Evolutionary conservation across 2,329 filamentous ascomycete species (phyloP).

Genomic region (Stachybotrys elegans): DNA sequence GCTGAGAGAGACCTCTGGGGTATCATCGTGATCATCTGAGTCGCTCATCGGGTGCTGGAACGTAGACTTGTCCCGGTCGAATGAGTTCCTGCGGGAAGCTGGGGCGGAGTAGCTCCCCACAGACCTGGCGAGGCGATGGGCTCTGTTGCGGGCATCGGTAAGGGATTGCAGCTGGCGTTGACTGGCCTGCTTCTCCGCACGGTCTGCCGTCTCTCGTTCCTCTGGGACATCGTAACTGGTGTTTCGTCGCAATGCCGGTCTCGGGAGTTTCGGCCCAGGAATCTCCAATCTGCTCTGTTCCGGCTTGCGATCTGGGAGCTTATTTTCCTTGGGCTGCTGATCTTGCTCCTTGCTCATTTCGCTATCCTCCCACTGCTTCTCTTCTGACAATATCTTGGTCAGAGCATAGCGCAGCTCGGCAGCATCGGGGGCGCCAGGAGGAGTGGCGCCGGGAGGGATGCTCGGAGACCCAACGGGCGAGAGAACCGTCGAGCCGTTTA

Average conservation of each 20-base stretch:
- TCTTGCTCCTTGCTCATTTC: background rate
- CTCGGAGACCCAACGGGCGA: conserved; percentile 22
- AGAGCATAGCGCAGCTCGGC: conserved; percentile 31
- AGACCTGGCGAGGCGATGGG: conserved; percentile 32
- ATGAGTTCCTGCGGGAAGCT: conserved; percentile 29
- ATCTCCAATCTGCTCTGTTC: background rate
- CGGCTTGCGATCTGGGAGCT: background rate
- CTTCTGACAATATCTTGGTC: conserved; percentile 31
- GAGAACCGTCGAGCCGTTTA: conserved; percentile 14
- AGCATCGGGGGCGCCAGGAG: conserved; percentile 31
- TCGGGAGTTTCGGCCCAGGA: conserved; percentile 18
- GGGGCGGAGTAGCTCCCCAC: conserved; percentile 32
- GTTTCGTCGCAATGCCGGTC: conserved; percentile 35
- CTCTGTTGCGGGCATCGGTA: conserved; percentile 33
- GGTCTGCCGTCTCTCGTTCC: conserved; percentile 34
- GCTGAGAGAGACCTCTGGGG: conserved; percentile 9
- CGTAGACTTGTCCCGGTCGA: conserved; percentile 22
- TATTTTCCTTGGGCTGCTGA: conserved; percentile 3
- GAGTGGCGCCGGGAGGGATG: conserved; percentile 17
- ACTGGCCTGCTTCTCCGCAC: conserved; percentile 30
- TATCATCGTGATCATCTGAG: conserved; percentile 19
- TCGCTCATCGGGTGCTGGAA: conserved; percentile 27
- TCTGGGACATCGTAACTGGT: conserved; percentile 36
- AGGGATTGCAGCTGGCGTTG: conserved; percentile 34
- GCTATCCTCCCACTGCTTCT: conserved; percentile 16